phyloP scores from a whole-genome alignment of 352 stramenopile genomes.

The Pythium dissotocum region DNA sequence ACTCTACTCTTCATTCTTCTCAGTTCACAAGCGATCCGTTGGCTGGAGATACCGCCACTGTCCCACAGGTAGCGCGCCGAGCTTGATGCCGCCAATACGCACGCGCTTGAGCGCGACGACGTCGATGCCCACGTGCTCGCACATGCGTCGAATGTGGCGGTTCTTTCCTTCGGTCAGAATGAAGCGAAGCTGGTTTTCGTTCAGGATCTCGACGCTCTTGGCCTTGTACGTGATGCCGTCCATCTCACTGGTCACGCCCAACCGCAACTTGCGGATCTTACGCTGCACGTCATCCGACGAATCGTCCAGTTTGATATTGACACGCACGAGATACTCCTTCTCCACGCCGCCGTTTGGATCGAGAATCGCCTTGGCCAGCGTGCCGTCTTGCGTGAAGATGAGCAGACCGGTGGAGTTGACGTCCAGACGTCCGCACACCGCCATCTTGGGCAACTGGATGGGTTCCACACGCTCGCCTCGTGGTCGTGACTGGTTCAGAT shows the following conservation, averaged over 20 bases:
- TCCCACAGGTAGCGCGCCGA: conserved; percentile 67
- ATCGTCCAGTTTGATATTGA: conserved; percentile 58
- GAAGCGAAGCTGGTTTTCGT: conserved; percentile 83
- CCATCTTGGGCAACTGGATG: conserved; percentile 76
- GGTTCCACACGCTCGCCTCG: conserved; percentile 41
- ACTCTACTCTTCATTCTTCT: background rate
- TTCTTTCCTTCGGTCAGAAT: conserved; percentile 95
- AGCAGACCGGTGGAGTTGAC: conserved; percentile 84
- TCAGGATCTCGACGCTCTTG: conserved; percentile 79
- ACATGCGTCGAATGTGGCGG: conserved; percentile 97
- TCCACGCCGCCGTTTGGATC: conserved; percentile 70
- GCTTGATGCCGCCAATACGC: conserved; percentile 87
- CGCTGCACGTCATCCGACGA: conserved; percentile 32
- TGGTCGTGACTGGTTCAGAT: conserved; percentile 52
- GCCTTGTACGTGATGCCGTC: conserved; percentile 70
- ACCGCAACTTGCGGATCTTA: conserved; percentile 46
- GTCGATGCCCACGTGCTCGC: conserved; percentile 86
- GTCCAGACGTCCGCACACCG: conserved; percentile 76
- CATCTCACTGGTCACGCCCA: conserved; percentile 47
- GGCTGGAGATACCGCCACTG: conserved; percentile 83
- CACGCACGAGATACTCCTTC: conserved; percentile 86
- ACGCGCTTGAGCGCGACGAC: conserved; percentile 92
- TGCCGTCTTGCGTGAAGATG: conserved; percentile 82
- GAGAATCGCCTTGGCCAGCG: conserved; percentile 74
- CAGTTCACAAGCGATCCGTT: conserved; percentile 53